Evolutionary conservation across 371 early-diverging fungal genomes (phyloP), one percentile per base, ranked within the genome.

Genomic region (Coemansia sp.): DNA sequence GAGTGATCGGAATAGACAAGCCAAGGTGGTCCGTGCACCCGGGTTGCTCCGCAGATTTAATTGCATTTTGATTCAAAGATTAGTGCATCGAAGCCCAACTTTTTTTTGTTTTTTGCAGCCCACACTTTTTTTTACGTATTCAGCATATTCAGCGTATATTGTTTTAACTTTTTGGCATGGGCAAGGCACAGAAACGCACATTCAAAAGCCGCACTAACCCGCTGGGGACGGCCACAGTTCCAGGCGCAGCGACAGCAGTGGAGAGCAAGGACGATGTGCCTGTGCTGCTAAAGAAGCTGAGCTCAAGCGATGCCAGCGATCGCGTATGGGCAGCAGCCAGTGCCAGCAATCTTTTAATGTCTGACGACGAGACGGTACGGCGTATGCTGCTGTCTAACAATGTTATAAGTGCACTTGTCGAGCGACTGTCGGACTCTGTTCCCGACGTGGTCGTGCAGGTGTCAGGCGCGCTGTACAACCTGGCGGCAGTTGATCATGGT

Each of bases 251-350:
- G 6, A 67, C 70, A 20, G 44, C 54, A 3, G 70, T 62, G 37
- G 39, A 44, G 54, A 64, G 72, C 64, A 71, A 62, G 62, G 70
- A 79, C 8, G 79, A 79, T 23, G 67, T 79, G 0, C 80, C 80
- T 2, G 68, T 53, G 12, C 62, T 71, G 52, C 28, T 68, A 47
- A 59, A 64, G 30, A 71, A 91, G 90, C 72, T 93, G 6, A 80
- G 81, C 9, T 85, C 89, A 0, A 68, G 82, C 30, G 88, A 88
- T 58, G 82, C 89, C 28, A 87, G 85, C 60, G 94, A 95, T 57
- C 84, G 94, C 18, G 90, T 89, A 1, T 94, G 95, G 95, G 93
- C 96, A 1, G 92, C 92, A 5, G 89, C 94, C 3, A 89, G 92
- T 64, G 84, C 92, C 18, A 91, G 93, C 51, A 89, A 93, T 78